Evolutionary conservation across 176 grass and related monocot genomes (phyloP), one percentile per base, ranked within the genome.

Genomic region (Rhynchospora tenuis): DNA sequence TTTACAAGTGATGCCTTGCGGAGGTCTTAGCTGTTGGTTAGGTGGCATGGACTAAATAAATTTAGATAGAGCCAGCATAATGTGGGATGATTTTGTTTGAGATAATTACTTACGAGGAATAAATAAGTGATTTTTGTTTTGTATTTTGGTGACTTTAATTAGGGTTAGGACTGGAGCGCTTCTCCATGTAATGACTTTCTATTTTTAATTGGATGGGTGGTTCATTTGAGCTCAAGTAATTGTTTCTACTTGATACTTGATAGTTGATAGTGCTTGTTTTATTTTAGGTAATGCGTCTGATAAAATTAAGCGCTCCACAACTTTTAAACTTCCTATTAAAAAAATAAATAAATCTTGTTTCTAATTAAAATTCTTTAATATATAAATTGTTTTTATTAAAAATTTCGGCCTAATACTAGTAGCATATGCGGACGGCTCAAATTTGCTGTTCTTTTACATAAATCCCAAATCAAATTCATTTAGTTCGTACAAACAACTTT

Each of bases 1-100:
- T 90, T 20, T 90, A 87, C 73, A 84, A 87, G 59, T 90, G 75
- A 90, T 23, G 42, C 9, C 27, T 2, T 28, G 11, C 24, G 15
- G 7, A 23, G 54, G 12, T 42, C 57, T 62, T 82, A 50, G 43
- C n/a, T 0, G 29, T 62, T 17, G 44, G 80, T 24, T 38, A 38
- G 33, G 2, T 38, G 33, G 33, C 33, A 38, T 69, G 65, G 17
- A 42, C 6, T 42, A 43, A 68, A 43, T 69, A 69, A 69, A 69
- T 69, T 69, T 69, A 43, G 15, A 9, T 65, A 16, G 31, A 69
- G 16, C 31, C 2, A 69, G 65, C 31, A 69, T 69, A 43, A 6
- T 69, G 65, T 69, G 11, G 65, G 14, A 9, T 69, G 31, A 69
- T 69, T 69, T 69, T 69, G 14, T 14, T 69, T 69, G 29, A 69